Evolutionary conservation across 2,329 filamentous ascomycete genomes (phyloP).

Genomic region (Neofusicoccum laricinum): DNA sequence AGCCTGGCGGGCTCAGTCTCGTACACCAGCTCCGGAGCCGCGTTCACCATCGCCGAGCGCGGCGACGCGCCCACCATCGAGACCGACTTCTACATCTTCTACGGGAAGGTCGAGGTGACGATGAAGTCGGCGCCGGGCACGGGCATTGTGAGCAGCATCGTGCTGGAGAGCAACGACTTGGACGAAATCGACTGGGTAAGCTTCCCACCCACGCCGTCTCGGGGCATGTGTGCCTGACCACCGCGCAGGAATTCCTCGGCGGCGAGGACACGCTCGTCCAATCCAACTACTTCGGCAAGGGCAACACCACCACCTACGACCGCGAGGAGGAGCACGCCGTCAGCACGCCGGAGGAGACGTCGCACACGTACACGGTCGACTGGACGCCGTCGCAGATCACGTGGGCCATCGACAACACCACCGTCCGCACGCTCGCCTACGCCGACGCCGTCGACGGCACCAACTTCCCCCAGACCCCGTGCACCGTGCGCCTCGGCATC

Average conservation of each 20-base stretch:
- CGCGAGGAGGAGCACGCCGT: constrained; percentile 63
- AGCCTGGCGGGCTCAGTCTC: constrained; percentile 60
- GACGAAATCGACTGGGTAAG: constrained; percentile 22
- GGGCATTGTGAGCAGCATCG: constrained; percentile 19
- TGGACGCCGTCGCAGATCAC: constrained; percentile 69
- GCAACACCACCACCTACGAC: constrained; percentile 66
- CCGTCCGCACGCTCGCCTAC: constrained; percentile 61
- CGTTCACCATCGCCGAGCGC: constrained; percentile 65
- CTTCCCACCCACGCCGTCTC: background rate
- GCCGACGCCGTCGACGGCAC: constrained; percentile 55
- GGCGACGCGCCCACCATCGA: constrained; percentile 60
- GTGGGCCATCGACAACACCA: constrained; percentile 67
- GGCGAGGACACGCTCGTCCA: constrained; percentile 59
- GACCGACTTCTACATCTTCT: constrained; percentile 23
- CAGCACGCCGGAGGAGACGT: constrained; percentile 52
- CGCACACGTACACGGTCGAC: constrained; percentile 66
- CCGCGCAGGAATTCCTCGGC: constrained; percentile 45
- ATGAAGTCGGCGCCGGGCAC: constrained; percentile 20
- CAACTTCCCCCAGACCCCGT: constrained; percentile 74
- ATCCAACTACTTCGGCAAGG: constrained; percentile 74
- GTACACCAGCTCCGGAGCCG: constrained; percentile 60
- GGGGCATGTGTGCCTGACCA: too few relatives aligned
- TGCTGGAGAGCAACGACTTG: constrained; percentile 18
- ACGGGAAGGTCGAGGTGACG: constrained; percentile 20
- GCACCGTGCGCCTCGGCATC: constrained; percentile 53